Base-by-base conservation (phyloP, 192 early-diverging fungal species). In the Physocladia obscura region DNA sequence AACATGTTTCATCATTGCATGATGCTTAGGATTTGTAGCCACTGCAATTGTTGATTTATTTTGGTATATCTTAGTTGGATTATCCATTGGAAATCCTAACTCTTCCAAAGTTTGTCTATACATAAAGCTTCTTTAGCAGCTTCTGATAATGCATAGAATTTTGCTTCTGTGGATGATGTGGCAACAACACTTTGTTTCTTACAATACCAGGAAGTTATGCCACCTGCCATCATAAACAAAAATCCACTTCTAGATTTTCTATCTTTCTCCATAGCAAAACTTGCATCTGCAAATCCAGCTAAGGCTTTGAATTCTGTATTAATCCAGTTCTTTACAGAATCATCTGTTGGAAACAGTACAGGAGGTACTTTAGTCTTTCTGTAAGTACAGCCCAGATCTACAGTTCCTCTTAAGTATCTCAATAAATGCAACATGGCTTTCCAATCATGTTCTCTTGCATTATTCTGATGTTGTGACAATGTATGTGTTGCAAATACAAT, bases 141-240 rank as follows among this genome's bases (percentile, higher is more conserved):
- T n/a, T n/a, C n/a, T n/a, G n/a, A n/a, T n/a, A n/a, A n/a, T n/a
- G n/a, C n/a, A n/a, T n/a, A n/a, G 37, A 24, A 26, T 44, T 74
- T 55, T 4, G 72, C 62, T 65, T 74, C 72, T 37, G 72, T 73
- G 1, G 72, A 59, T 0, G 64, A 74, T 29, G 67, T 39, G 17
- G 72, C 72, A 2, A 74, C 52, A 17, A 73, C 39, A 3, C 36
- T 2, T 50, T 74, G 71, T 22, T 69, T 65, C 47, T 74, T 74
- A 31, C 34, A 51, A 38, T 44, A 37, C 49, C 36, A 74, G 27
- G 26, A 26, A 6, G 57, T 26, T 38, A 29, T 58, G 26, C 29
- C 19, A 3, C n/a, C 11, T 17, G 36, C 34, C 36, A 61, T 39
- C 37, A 61, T 39, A 24, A 61, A 39, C 5, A 61, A 2, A 44